phyloP scores from a whole-genome alignment of 495 filamentous ascomycete species.

The Xylaria sp. region DNA sequence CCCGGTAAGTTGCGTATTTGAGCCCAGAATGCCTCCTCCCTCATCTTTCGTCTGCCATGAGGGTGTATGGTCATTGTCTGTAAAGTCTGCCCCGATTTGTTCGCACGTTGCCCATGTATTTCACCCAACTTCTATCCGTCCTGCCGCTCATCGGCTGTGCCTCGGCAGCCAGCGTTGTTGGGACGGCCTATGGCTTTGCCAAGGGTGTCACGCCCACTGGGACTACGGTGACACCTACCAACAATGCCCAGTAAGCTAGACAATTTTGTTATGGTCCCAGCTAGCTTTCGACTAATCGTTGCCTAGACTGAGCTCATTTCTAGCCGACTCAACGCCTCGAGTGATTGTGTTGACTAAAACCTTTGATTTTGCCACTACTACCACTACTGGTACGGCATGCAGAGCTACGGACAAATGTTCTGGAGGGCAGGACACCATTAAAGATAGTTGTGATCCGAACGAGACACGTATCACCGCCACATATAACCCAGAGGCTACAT shows the following conservation, averaged over 20 bases:
- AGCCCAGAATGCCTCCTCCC: background rate
- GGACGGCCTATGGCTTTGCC: conserved; percentile 52
- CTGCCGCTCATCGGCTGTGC: background rate
- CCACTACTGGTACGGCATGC: conserved; percentile 52
- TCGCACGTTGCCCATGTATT: background rate
- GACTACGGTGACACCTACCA: conserved; percentile 47
- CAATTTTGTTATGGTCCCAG: background rate
- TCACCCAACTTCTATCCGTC: background rate
- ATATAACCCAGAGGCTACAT: conserved; percentile 44
- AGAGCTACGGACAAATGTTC: conserved; percentile 51
- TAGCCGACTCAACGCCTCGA: conserved; percentile 50
- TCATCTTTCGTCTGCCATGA: background rate
- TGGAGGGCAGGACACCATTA: conserved; percentile 59
- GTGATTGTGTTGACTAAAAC: conserved; percentile 56
- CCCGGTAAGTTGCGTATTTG: background rate
- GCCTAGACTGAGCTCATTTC: conserved; percentile 42
- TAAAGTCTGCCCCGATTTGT: background rate
- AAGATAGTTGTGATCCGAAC: conserved; percentile 52
- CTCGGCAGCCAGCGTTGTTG: background rate
- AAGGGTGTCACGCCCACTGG: conserved; percentile 57
- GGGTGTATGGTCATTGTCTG: background rate
- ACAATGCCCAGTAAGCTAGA: background rate
- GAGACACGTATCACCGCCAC: conserved; percentile 38
- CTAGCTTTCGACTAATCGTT: conserved; percentile 45
- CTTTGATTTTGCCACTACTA: conserved; percentile 53